phyloP scores from a whole-genome alignment of 2,329 filamentous ascomycete species.

The Arthrocladium fulminans region DNA sequence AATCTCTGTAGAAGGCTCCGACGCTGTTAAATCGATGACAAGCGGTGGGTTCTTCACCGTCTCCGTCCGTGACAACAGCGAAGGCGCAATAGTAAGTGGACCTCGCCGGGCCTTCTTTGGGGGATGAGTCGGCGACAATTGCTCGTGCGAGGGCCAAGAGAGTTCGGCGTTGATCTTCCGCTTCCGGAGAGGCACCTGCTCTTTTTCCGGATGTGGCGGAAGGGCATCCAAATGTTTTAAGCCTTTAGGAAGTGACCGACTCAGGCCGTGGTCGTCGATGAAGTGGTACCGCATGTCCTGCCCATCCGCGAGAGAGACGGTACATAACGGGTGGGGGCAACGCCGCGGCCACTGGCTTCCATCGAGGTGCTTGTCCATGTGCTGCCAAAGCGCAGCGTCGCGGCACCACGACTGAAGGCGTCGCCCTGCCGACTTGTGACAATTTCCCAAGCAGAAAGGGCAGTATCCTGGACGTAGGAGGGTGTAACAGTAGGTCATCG shows the following conservation, averaged over 20 bases:
- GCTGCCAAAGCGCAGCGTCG: constrained; percentile 1
- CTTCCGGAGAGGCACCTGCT: not conserved
- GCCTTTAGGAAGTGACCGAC: constrained; percentile 3
- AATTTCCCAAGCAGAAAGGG: not conserved
- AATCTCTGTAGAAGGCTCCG: not conserved
- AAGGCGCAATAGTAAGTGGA: not conserved
- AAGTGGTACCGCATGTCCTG: constrained; percentile 9
- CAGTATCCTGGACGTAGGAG: constrained; percentile 13
- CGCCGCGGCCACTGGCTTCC: not conserved
- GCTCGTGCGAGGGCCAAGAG: not conserved
- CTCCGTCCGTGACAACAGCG: not conserved
- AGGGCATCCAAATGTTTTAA: not conserved
- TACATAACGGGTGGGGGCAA: constrained; percentile 7
- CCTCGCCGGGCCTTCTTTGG: not conserved
- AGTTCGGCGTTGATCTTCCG: not conserved
- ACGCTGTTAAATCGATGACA: not conserved
- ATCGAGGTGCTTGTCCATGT: constrained; percentile 2
- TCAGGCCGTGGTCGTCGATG: constrained; percentile 7
- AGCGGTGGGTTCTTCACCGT: not conserved
- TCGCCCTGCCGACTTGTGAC: not conserved
- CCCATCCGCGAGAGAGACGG: not conserved
- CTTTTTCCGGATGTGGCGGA: not conserved
- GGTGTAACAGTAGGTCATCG: constrained; percentile 15
- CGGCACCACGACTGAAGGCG: constrained; percentile 6
- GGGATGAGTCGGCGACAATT: not conserved